These are phyloP conservation scores for Galerina marginata DNA, from an alignment of 768 basidiomycete genomes.

Conservation along the genomic window DNA sequence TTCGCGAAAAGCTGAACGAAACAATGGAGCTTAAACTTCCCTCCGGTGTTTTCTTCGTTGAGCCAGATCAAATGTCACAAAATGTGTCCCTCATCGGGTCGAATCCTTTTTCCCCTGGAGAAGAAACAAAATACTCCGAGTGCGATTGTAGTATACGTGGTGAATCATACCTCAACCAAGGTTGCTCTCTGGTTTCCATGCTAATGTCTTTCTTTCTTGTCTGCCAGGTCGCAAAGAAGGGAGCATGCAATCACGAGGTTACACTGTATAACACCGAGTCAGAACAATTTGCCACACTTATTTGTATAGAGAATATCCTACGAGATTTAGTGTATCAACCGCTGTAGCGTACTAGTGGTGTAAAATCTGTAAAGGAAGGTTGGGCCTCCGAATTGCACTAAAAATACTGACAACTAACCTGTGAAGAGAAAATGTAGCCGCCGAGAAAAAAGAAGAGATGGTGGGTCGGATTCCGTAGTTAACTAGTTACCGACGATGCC, in stretches of 20 bases:
- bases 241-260: conserved; percentile 10
- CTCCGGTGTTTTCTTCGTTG: conserved; percentile 20
- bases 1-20: conserved; percentile 26
- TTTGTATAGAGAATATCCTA: neutral
- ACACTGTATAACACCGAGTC: conserved; percentile 17
- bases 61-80: conserved; percentile 19
- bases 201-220: neutral
- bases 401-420: too few species aligned
- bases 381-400: too few species aligned
- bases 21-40: conserved; percentile 24
- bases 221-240: conserved; percentile 8
- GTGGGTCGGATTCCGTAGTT: too few species aligned
- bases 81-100: conserved; percentile 14
- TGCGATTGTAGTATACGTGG: conserved; percentile 8
- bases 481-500: too few species aligned
- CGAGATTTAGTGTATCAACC: neutral
- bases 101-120: conserved; percentile 19
- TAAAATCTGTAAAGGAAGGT: too few species aligned
- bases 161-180: neutral
- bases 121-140: conserved; percentile 17
- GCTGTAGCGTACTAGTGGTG: too few species aligned
- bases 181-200: neutral
- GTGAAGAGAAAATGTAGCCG: too few species aligned
- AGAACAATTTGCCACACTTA: neutral
- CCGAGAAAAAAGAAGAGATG: too few species aligned